phyloP scores from a whole-genome alignment of 495 filamentous ascomycete genomes.

The Penicillium chermesinum region DNA sequence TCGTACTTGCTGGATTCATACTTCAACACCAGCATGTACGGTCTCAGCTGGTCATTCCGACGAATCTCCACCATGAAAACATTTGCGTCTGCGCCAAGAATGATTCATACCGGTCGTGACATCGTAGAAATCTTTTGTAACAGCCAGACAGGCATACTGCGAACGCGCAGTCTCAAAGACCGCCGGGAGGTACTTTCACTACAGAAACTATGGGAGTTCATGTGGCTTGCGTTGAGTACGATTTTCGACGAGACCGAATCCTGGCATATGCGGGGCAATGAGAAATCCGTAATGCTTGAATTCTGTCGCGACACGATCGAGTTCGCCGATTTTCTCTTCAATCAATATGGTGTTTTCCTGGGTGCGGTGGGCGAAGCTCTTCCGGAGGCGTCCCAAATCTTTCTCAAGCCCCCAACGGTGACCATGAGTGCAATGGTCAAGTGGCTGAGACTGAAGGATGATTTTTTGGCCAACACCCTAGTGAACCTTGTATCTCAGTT shows the following conservation, averaged over 20 bases:
- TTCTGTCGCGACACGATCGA: conserved; percentile 93
- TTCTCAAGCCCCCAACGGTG: conserved; percentile 53
- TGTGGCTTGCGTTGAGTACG: conserved; percentile 72
- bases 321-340: conserved; percentile 78
- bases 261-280: conserved; percentile 65
- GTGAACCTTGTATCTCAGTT: conserved; percentile 67
- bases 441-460: conserved; percentile 80
- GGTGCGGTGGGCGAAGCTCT: conserved; percentile 54
- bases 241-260: conserved; percentile 78
- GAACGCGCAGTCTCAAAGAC: conserved; percentile 54
- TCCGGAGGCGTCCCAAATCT: conserved; percentile 34
- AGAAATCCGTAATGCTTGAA: conserved; percentile 74
- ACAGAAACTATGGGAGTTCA: conserved; percentile 70
- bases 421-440: conserved; percentile 66
- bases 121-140: conserved; percentile 81
- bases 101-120: conserved; percentile 69
- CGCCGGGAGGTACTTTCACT: conserved; percentile 58
- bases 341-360: conserved; percentile 72
- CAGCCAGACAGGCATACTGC: conserved; percentile 69
- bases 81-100: conserved; percentile 62
- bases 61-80: conserved; percentile 52
- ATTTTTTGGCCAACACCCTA: conserved; percentile 70
- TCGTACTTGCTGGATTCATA: conserved; percentile 59
- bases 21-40: conserved; percentile 57
- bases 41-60: conserved; percentile 55